Evolutionary conservation across 805 yeast genomes (phyloP).

Genomic region (Priceomyces melissophilus): DNA sequence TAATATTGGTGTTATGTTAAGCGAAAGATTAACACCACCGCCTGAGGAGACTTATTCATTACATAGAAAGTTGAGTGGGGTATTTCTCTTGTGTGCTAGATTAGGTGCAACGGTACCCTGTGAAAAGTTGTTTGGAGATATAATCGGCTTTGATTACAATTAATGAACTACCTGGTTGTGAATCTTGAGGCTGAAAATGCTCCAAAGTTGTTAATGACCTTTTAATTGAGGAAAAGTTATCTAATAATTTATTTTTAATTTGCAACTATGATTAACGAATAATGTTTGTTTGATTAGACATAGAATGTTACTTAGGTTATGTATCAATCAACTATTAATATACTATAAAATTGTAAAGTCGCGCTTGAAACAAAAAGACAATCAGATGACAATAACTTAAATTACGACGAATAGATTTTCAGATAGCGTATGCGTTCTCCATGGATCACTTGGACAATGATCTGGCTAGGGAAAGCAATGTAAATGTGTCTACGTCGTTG

Average conservation of each 20-base stretch:
- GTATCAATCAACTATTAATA: too few relatives aligned
- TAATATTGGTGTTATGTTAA: conserved; percentile 84
- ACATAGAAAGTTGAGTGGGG: conserved; percentile 93
- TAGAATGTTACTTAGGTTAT: too few relatives aligned
- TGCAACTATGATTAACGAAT: too few relatives aligned
- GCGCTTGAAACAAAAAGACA: background rate
- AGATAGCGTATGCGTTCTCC: background rate
- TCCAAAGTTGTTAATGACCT: too few relatives aligned
- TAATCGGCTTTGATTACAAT: conserved; percentile 51
- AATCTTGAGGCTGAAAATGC: too few relatives aligned
- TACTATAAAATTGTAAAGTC: too few relatives aligned
- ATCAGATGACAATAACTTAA: background rate
- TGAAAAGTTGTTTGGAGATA: conserved; percentile 67
- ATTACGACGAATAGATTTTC: background rate
- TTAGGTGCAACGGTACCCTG: conserved; percentile 82
- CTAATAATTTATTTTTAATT: too few relatives aligned
- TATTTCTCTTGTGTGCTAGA: conserved; percentile 83
- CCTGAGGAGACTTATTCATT: conserved; percentile 98
- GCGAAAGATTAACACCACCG: conserved; percentile 91
- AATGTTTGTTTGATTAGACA: too few relatives aligned
- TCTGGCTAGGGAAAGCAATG: background rate
- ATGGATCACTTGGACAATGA: conserved; percentile 1
- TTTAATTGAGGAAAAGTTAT: too few relatives aligned
- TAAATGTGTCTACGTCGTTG: background rate
- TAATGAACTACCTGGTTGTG: background rate